These are phyloP conservation scores for Vaccinium macrocarpon DNA, from an alignment of 148 eudicot species.

Conservation along the genomic window DNA sequence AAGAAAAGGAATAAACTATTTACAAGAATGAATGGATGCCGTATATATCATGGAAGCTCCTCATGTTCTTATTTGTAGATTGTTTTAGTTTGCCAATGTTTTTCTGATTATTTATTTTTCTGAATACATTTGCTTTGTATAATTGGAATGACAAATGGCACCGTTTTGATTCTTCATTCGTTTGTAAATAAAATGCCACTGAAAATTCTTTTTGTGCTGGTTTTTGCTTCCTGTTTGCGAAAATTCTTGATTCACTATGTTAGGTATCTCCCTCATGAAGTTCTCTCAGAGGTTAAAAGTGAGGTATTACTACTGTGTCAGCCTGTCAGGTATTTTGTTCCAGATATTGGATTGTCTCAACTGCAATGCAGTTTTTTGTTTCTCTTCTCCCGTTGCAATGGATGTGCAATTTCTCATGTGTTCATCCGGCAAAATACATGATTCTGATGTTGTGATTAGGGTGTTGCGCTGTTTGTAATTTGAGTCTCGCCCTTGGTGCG, in stretches of 20 bases:
- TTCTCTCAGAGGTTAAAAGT: not conserved
- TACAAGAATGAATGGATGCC: constrained; percentile 11
- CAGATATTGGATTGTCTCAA: not conserved
- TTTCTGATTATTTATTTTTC: constrained; percentile 20
- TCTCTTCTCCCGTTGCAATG: not conserved
- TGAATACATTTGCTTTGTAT: constrained; percentile 29
- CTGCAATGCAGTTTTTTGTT: not conserved
- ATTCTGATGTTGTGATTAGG: not conserved
- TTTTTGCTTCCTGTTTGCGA: not conserved
- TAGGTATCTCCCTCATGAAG: not conserved
- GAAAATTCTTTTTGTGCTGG: constrained; percentile 7
- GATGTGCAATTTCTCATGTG: not conserved
- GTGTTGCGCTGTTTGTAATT: not conserved
- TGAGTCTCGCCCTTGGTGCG: not conserved
- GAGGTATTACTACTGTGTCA: not conserved
- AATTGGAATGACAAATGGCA: constrained; percentile 30
- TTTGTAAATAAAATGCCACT: constrained; percentile 26
- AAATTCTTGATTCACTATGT: not conserved
- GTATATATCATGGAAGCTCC: constrained; percentile 15
- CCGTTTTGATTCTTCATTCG: constrained; percentile 29
- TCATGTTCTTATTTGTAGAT: constrained; percentile 24
- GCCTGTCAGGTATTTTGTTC: not conserved
- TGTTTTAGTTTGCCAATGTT: constrained; percentile 20
- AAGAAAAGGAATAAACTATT: not conserved
- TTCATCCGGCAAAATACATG: not conserved